phyloP scores from a whole-genome alignment of 2,329 filamentous ascomycete species.

The Hypoxylon sp. region DNA sequence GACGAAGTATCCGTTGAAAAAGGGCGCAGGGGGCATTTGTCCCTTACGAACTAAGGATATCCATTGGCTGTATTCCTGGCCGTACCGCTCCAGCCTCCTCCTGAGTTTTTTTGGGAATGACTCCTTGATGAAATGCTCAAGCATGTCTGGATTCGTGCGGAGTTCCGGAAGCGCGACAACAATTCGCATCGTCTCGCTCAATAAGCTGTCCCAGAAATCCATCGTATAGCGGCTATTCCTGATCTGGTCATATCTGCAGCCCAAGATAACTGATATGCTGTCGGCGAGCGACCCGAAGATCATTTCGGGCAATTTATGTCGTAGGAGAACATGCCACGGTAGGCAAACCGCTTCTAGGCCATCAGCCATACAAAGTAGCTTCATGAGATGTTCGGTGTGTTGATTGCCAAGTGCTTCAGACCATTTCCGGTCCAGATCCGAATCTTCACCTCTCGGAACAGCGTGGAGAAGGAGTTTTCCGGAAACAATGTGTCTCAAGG shows the following conservation, averaged over 20 bases:
- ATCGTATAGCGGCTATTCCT: conserved; percentile 74
- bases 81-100: conserved; percentile 65
- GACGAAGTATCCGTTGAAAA: conserved; percentile 90
- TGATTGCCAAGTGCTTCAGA: conserved; percentile 44
- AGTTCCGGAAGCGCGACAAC: conserved; percentile 81
- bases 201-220: conserved; percentile 75
- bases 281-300: conserved; percentile 83
- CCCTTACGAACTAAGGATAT: conserved; percentile 73
- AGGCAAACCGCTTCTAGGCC: conserved; percentile 71
- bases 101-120: conserved; percentile 73
- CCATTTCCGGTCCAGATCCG: conserved; percentile 27
- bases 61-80: conserved; percentile 74
- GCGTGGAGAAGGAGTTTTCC: conserved; percentile 38
- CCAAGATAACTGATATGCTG: conserved; percentile 82
- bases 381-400: conserved; percentile 67
- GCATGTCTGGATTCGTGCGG: conserved; percentile 68
- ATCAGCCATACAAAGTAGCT: conserved; percentile 71
- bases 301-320: conserved; percentile 82
- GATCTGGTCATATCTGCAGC: conserved; percentile 79
- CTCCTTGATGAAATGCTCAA: conserved; percentile 67
- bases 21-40: conserved; percentile 80
- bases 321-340: conserved; percentile 71
- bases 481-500: conserved; percentile 57
- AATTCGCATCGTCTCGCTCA: conserved; percentile 80
- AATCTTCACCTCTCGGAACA: conserved; percentile 30